phyloP scores from a whole-genome alignment of 108 stramenopile genomes.

The Nannochloropsis oceanica region DNA sequence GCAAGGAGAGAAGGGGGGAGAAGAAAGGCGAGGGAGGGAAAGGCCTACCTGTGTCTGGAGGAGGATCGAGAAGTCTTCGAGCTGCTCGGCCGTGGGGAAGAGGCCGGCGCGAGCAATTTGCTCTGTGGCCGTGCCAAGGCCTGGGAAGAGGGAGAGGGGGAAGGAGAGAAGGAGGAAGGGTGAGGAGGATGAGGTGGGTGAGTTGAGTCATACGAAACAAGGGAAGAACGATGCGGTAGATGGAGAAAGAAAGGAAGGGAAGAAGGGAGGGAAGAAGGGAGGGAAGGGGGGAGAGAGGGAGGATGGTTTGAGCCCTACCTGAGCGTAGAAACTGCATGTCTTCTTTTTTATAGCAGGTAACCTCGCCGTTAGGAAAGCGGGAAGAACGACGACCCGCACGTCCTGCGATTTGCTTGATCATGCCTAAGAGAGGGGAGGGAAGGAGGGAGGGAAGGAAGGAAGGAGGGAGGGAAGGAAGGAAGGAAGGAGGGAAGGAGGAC shows the following conservation, averaged over 20 bases:
- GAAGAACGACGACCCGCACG: constrained; percentile 56
- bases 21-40: no score
- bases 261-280: not conserved
- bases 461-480: not conserved
- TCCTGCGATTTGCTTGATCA: constrained; percentile 71
- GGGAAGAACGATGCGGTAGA: no score
- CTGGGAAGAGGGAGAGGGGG: not conserved
- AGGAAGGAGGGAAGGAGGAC: not conserved
- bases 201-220: no score
- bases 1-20: no score
- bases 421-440: not conserved
- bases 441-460: constrained; percentile 21
- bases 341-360: not conserved
- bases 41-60: not conserved
- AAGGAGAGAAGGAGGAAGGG: not conserved
- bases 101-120: not conserved
- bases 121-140: not conserved
- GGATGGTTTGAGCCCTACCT: not conserved
- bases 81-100: not conserved
- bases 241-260: not conserved
- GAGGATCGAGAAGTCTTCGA: not conserved
- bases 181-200: no score
- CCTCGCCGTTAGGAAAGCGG: not conserved
- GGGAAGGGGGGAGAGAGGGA: not conserved
- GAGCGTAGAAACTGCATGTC: not conserved